Base-by-base conservation (phyloP, 805 yeast species). In the Candida boidinii region DNA sequence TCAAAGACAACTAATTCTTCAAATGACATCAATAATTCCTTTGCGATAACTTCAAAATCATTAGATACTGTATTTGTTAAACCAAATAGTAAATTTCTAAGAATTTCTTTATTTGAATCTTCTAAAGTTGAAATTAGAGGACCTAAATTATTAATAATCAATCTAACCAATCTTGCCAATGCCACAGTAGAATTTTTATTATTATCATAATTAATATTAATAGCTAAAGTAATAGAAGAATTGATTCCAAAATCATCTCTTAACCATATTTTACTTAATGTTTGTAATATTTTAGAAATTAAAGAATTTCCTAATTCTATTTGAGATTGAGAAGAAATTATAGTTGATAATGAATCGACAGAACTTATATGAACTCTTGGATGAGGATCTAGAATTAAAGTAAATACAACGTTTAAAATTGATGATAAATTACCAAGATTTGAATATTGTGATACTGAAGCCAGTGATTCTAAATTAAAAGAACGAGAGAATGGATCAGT, bases 361-460 rank as follows among this genome's bases (percentile, higher is more conserved):
- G 90, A 66, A 67, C 87, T 79, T 34, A 73, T 68, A 49, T 84
- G 88, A 13, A 92, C 87, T 1, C 73, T 60, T 0, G 96, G 95
- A 49, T 88, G 90, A 0, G 95, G 88, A 53, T 90, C 97, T 15
- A 59, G 59, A 4, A 78, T 53, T 19, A 90, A 62, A 12, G 82
- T 76, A 24, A 68, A 53, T 3, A 77, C 48, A 4, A 85, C 74
- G 23, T 75, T 76, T 36, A 68, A 62, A 4, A 79, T 68, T 4
- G 70, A 49, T 21, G 64, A 62, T 4, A 68, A 53, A 7, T 76
- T 49, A 9, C 30, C 67, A 17, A 49, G 33, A 23, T 39, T 40
- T 7, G 56, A 44, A 35, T 41, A 46, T 28, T 49, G 43, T 1
- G 51, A 45, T 22, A 56, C 43, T 17, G 44, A 42, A 2, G 57